phyloP scores from a whole-genome alignment of 1,284 basidiomycete genomes.

The Cryptococcus hybrid region DNA sequence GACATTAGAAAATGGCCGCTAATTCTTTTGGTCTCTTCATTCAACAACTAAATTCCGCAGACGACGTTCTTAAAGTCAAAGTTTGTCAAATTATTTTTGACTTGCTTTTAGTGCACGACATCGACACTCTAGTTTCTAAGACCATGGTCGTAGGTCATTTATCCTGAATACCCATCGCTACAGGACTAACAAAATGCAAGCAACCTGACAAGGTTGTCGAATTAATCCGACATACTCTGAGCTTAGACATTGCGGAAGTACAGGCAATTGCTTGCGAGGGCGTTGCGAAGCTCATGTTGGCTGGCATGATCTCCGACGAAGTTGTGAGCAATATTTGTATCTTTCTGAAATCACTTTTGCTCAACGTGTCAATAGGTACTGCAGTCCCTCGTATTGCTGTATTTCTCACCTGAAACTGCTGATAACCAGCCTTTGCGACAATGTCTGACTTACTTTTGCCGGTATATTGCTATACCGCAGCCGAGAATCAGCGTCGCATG shows the following conservation, averaged over 20 bases:
- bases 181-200: not conserved
- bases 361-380: constrained; percentile 60
- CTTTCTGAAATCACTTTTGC: not conserved
- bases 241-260: constrained; percentile 69
- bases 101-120: constrained; percentile 83
- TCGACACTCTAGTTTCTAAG: constrained; percentile 51
- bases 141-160: constrained; percentile 33
- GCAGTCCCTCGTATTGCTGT: constrained; percentile 73
- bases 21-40: constrained; percentile 88
- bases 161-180: not conserved
- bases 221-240: constrained; percentile 71
- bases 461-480: constrained; percentile 83
- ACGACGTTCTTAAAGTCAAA: constrained; percentile 73
- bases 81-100: constrained; percentile 89
- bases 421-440: constrained; percentile 86
- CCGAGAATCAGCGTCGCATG: constrained; percentile 74
- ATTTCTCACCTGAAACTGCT: constrained; percentile 81
- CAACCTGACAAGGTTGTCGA: constrained; percentile 69
- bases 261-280: constrained; percentile 81
- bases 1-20: constrained; percentile 73
- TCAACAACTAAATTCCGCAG: constrained; percentile 74
- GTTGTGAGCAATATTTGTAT: constrained; percentile 54
- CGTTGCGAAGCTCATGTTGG: constrained; percentile 83
- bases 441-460: constrained; percentile 96
- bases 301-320: constrained; percentile 75